phyloP scores from a whole-genome alignment of 1,139 yeast genomes.

The Taphrina sp. region DNA sequence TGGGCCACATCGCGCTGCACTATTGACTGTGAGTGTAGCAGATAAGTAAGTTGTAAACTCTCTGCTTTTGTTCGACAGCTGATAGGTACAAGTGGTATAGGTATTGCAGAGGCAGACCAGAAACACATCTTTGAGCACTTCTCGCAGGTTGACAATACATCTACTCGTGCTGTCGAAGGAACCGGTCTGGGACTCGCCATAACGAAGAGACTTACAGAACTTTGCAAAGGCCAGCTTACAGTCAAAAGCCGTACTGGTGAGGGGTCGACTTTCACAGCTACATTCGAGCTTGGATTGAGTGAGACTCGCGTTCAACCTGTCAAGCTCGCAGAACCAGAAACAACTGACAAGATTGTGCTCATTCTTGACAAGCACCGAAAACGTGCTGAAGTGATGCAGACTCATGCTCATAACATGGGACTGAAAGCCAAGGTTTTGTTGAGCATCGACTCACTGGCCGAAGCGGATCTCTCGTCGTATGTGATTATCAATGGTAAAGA shows the following conservation, averaged over 20 bases:
- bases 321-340: too few relatives aligned
- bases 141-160: conserved; percentile 89
- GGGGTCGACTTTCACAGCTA: conserved; percentile 9
- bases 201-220: conserved; percentile 77
- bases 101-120: conserved; percentile 76
- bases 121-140: conserved; percentile 82
- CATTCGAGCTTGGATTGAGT: conserved; percentile 1
- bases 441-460: too few relatives aligned
- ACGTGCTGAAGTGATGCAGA: conserved; percentile 5
- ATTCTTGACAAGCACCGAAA: background rate
- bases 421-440: too few relatives aligned
- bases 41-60: background rate
- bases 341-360: too few relatives aligned
- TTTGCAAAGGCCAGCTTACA: conserved; percentile 90
- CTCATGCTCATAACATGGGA: too few relatives aligned
- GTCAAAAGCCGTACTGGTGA: conserved; percentile 51
- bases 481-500: too few relatives aligned
- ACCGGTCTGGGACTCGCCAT: conserved; percentile 83
- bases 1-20: background rate
- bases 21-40: background rate
- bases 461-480: too few relatives aligned
- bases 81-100: conserved; percentile 77
- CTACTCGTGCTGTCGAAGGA: conserved; percentile 88
- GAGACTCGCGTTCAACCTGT: too few relatives aligned
- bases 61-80: conserved; percentile 59